Conservation (phyloP, 176 grass and related monocot genomes). For the Carex myosuroides region DNA sequence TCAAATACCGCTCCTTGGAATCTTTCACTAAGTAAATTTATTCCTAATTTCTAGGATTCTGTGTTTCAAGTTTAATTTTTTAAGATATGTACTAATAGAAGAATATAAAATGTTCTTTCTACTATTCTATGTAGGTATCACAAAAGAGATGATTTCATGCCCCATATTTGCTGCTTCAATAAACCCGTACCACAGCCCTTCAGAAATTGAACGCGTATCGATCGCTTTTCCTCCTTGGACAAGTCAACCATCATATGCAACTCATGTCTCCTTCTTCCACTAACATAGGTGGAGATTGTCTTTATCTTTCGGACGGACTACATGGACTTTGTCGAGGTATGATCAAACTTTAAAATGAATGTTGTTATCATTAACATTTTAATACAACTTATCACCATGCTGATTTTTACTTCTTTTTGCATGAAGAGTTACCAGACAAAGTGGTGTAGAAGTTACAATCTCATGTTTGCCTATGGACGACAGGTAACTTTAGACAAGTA, state of each 20-base stretch:
- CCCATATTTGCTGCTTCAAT: neutral
- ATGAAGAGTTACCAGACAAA: slow-evolving; percentile 52
- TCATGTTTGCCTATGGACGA: slow-evolving; percentile 73
- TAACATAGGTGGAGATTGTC: neutral
- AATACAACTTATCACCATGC: no score
- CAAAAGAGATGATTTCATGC: neutral
- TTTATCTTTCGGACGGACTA: no score
- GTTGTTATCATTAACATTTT: no score
- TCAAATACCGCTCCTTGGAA: no score
- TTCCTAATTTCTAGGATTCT: neutral
- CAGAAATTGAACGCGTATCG: neutral
- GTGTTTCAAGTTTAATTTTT: neutral
- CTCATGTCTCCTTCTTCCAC: neutral
- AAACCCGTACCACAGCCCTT: neutral
- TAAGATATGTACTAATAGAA: neutral
- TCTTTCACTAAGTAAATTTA: no score
- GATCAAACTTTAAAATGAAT: no score
- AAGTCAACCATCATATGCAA: neutral
- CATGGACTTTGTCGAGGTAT: no score
- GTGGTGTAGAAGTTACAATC: slow-evolving; percentile 72
- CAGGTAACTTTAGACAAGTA: slow-evolving; percentile 28
- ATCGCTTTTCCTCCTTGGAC: neutral
- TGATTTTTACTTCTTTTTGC: no score
- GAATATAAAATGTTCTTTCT: neutral
- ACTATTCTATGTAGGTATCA: neutral